Conservation (phyloP, 176 grass and related monocot genomes). For the Aegilops umbellulata region DNA sequence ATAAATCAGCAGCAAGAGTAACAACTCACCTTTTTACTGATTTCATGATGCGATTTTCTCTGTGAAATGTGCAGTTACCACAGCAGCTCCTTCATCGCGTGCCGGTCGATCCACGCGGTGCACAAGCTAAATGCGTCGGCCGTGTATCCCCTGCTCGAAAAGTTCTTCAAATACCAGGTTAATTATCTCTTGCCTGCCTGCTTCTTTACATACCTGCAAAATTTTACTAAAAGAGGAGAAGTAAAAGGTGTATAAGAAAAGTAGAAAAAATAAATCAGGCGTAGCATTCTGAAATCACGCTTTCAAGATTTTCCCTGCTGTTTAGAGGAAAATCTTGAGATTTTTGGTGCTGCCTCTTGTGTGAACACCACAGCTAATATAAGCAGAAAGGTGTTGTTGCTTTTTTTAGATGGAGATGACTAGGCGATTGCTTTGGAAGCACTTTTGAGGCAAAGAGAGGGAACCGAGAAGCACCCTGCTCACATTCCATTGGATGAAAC, state of each 20-base stretch:
- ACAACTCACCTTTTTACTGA: neutral
- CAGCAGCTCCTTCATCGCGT: constrained; percentile 60
- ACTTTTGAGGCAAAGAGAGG: neutral
- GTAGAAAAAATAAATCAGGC: neutral
- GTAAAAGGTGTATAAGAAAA: neutral
- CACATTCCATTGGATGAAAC: neutral
- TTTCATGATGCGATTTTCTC: neutral
- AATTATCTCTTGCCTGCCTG: neutral
- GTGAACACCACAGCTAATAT: neutral
- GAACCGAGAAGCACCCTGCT: neutral
- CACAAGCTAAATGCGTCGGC: constrained; percentile 63
- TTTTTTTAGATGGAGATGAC: neutral
- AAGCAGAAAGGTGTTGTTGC: neutral
- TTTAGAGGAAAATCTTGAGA: neutral
- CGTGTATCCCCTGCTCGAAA: constrained; percentile 69
- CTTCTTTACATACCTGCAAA: neutral
- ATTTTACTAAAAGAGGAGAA: too few species aligned
- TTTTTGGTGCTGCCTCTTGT: neutral
- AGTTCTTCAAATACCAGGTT: constrained; percentile 89
- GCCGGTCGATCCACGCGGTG: constrained; percentile 61
- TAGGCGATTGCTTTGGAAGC: neutral
- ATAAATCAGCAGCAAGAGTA: neutral
- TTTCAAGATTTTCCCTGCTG: neutral
- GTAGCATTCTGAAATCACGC: neutral
- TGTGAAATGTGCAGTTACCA: constrained; percentile 70